Evolutionary conservation across 345 rosid genomes (phyloP).

Genomic region (Rhodamnia rubescens): DNA sequence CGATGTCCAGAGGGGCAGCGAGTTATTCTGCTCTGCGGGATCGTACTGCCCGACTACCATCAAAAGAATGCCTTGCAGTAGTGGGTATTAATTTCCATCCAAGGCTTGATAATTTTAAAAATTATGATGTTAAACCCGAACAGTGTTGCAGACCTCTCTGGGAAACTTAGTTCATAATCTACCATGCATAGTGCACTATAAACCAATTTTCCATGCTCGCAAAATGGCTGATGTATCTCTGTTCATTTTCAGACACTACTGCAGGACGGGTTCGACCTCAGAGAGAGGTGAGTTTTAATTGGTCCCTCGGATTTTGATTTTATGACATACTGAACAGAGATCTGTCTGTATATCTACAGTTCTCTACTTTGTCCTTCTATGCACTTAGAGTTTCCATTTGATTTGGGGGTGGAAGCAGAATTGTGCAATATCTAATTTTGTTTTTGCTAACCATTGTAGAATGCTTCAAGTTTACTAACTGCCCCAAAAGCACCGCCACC

Average conservation of each 20-base stretch:
- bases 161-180: background rate
- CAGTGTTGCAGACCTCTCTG: background rate
- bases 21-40: slow-evolving; percentile 75
- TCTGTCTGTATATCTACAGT: background rate
- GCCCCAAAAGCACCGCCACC: slow-evolving; percentile 46
- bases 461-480: slow-evolving; percentile 71
- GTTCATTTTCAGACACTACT: slow-evolving; percentile 53
- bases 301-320: background rate
- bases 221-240: background rate
- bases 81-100: slow-evolving; percentile 65
- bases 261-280: slow-evolving; percentile 61
- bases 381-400: background rate
- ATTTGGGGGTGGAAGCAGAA: background rate
- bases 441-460: slow-evolving; percentile 25
- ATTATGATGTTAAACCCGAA: background rate
- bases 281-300: slow-evolving; percentile 38
- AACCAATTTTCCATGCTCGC: background rate
- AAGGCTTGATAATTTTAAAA: slow-evolving; percentile 1
- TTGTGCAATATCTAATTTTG: background rate
- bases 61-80: slow-evolving; percentile 46
- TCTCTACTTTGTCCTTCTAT: background rate
- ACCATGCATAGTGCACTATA: background rate
- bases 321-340: background rate
- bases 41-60: slow-evolving; percentile 77
- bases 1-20: slow-evolving; percentile 39